Conservation (phyloP, 1,139 yeast genomes). For the Hemisphaericaspora subhashii region DNA sequence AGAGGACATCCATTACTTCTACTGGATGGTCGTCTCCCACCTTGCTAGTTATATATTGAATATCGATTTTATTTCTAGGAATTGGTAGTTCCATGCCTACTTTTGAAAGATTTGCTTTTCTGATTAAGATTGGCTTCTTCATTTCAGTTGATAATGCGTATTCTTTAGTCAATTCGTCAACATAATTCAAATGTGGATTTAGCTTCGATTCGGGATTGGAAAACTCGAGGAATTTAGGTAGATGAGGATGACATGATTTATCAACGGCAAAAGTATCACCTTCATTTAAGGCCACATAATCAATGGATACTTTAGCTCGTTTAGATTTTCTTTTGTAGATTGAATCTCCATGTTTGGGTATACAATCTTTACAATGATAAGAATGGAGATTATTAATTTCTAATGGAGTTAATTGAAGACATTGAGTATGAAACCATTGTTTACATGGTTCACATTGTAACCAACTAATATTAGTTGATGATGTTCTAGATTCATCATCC, state of each 20-base stretch:
- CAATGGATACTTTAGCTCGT: conserved; percentile 55
- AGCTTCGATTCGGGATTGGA: conserved; percentile 8
- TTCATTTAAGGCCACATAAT: conserved; percentile 77
- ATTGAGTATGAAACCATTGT: conserved; percentile 61
- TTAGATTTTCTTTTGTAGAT: conserved; percentile 55
- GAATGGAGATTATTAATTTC: conserved; percentile 42
- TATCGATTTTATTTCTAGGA: conserved; percentile 40
- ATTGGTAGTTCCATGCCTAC: conserved; percentile 44
- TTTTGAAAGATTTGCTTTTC: conserved; percentile 26
- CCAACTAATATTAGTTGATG: conserved; percentile 42
- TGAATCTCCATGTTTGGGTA: conserved; percentile 50
- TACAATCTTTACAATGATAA: conserved; percentile 60
- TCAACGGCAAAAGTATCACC: conserved; percentile 66
- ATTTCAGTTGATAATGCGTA: conserved; percentile 30
- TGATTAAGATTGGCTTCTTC: conserved; percentile 32
- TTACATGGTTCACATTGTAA: conserved; percentile 61
- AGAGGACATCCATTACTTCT: conserved; percentile 88
- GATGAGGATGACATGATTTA: conserved; percentile 64
- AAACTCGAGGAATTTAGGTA: conserved; percentile 34
- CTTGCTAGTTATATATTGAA: conserved; percentile 55
- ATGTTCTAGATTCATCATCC: conserved; percentile 11
- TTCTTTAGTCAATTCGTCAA: conserved; percentile 32
- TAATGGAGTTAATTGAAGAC: conserved; percentile 41
- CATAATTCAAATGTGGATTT: conserved; percentile 17
- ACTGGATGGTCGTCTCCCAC: conserved; percentile 66